Evolutionary conservation across 2,329 filamentous ascomycete species (phyloP), one percentile per base, ranked within the genome.

Genomic region (Diaporthe ampelina): DNA sequence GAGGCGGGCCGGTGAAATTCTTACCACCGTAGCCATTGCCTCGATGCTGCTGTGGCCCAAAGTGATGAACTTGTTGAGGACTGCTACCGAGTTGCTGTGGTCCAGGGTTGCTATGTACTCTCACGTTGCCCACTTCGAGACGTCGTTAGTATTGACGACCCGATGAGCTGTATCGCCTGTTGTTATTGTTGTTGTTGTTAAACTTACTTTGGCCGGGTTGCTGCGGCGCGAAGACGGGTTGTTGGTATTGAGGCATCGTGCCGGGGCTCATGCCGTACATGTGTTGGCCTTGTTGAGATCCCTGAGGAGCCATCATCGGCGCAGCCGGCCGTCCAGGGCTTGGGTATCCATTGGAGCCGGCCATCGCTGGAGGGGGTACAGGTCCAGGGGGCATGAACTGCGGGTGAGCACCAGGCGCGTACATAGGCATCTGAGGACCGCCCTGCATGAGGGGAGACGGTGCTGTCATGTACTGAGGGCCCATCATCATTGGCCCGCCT

Each of bases 251-350:
- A 80, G 93, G 93, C 83, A 92, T 89, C 21, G 70, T 72, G 70
- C 88, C 92, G 57, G 93, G 93, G 79, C 92, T 94, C 92, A 95
- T 94, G 77, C 90, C 93, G 86, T 90, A 95, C 85, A 87, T 91
- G 79, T 86, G 91, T 81, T 97, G 95, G 54, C 95, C 95, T 82
- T 97, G 95, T 80, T 98, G 96, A 37, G 95, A 98, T 72, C 94
- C 94, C 84, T 98, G 95, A 78, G 95, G 95, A 79, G 93, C 94
- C 96, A 98, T 98, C 92, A 97, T 95, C 2, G 94, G 93, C 17
- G 97, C 94, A 26, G 87, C 82, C 37, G 92, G 92, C 63, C 95
- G 91, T 73, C 94, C 92, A 0, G 96, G 96, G 81, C 96, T 98
- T n/a, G 95, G 94, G 80, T 94, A 98, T 21, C 95, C 94, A 78